These are phyloP conservation scores for Stephanodiscus minutulus DNA, from an alignment of 108 stramenopile genomes.

Conservation along the genomic window DNA sequence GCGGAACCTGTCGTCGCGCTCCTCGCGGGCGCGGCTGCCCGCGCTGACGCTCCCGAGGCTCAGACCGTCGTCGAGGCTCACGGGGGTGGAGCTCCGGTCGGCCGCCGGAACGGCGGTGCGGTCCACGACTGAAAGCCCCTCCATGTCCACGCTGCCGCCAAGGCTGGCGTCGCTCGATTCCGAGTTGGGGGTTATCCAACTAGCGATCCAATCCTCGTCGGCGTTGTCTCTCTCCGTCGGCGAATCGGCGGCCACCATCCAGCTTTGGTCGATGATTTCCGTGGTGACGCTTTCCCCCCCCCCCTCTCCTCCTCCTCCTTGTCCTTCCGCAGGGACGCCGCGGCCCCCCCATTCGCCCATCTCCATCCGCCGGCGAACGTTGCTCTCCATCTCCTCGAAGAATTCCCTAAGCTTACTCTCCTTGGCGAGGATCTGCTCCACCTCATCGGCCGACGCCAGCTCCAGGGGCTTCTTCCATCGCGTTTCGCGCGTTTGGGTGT, in stretches of 20 bases:
- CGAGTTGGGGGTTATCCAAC: conserved; percentile 14
- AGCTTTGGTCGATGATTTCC: conserved; percentile 26
- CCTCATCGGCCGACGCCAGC: conserved; percentile 67
- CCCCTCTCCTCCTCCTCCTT: not conserved
- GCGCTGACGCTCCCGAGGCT: conserved; percentile 1
- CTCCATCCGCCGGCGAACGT: conserved; percentile 62
- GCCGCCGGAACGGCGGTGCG: not conserved
- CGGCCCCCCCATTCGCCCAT: not conserved
- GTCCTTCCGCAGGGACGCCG: not conserved
- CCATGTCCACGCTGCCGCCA: not conserved
- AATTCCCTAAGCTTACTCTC: conserved; percentile 78
- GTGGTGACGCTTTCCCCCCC: not conserved
- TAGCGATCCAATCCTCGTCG: conserved; percentile 9
- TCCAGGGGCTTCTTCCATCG: conserved; percentile 93
- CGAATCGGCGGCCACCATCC: conserved; percentile 17
- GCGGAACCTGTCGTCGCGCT: conserved; percentile 29
- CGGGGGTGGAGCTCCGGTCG: not conserved
- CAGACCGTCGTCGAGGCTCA: conserved; percentile 1
- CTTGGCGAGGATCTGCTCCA: conserved; percentile 61
- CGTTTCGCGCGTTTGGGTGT: conserved; percentile 87
- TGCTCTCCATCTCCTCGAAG: conserved; percentile 90
- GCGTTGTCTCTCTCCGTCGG: not conserved
- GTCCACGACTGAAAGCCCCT: conserved; percentile 4
- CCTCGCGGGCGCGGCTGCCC: conserved; percentile 10
- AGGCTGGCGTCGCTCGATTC: not conserved